These are phyloP conservation scores for Penicillium sumatraense DNA, from an alignment of 2,329 filamentous ascomycete species.

Conservation along the genomic window DNA sequence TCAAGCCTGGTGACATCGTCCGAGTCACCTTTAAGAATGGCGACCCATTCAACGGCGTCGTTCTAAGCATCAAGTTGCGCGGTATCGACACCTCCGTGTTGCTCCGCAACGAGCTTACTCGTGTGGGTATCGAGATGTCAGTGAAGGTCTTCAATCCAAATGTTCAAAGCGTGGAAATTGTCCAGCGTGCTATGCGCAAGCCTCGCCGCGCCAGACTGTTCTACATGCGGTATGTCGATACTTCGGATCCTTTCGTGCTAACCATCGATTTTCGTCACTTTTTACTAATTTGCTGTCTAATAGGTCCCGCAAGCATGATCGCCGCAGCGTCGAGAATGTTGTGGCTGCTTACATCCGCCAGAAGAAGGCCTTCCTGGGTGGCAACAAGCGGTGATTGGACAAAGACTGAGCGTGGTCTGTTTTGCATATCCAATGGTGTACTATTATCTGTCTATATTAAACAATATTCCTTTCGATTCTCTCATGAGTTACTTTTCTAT, in stretches of 20 bases:
- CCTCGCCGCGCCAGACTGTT: constrained; percentile 85
- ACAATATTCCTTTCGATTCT: not conserved
- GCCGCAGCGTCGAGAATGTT: constrained; percentile 81
- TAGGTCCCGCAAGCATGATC: constrained; percentile 78
- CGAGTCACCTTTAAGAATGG: constrained; percentile 83
- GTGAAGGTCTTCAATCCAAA: constrained; percentile 93
- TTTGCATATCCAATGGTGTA: constrained; percentile 33
- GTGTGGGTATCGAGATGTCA: constrained; percentile 94
- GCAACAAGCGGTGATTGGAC: constrained; percentile 26
- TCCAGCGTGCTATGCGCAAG: constrained; percentile 82
- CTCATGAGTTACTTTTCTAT: not conserved
- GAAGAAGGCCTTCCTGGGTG: constrained; percentile 51
- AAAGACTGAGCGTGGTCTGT: constrained; percentile 7
- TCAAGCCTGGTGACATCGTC: constrained; percentile 85
- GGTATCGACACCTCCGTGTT: constrained; percentile 88
- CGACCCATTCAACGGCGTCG: constrained; percentile 89
- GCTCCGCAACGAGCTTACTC: constrained; percentile 82
- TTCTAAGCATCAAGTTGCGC: constrained; percentile 83
- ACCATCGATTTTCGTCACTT: no score
- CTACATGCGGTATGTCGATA: constrained; percentile 72
- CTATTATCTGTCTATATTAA: constrained; percentile 34
- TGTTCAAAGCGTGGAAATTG: constrained; percentile 88
- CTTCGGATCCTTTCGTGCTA: not conserved
- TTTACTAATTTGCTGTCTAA: constrained; percentile 15
- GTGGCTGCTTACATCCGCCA: constrained; percentile 68